Percentiles rank a stretch among this genome's conserved stretches.
Evolutionary conservation across 805 yeast species (phyloP).

Genomic region (Brettanomyces bruxellensis): DNA sequence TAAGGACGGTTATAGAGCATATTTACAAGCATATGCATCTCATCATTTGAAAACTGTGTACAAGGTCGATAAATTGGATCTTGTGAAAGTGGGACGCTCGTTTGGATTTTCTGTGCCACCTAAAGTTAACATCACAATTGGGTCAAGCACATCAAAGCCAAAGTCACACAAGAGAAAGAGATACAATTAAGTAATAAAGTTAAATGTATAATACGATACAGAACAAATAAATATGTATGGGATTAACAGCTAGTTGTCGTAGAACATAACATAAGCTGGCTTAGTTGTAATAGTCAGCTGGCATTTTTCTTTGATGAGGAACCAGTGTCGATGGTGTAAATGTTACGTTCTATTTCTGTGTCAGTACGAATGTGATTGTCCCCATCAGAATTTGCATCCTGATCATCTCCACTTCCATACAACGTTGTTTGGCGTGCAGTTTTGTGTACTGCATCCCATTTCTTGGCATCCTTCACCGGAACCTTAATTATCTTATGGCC

Average conservation of each 20-base stretch:
- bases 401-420: not conserved
- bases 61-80: slow-evolving; percentile 89
- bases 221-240: not conserved
- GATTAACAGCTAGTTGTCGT: not conserved
- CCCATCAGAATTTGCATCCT: too few relatives aligned
- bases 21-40: slow-evolving; percentile 94
- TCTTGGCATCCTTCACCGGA: slow-evolving; percentile 20
- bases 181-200: not conserved
- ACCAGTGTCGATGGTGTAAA: too few relatives aligned
- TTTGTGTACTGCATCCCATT: slow-evolving; percentile 23
- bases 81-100: slow-evolving; percentile 89
- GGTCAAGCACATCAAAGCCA: slow-evolving; percentile 52
- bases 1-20: slow-evolving; percentile 94
- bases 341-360: too few relatives aligned
- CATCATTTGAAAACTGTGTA: slow-evolving; percentile 95
- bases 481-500: slow-evolving; percentile 34
- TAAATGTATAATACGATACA: not conserved
- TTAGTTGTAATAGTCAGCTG: too few relatives aligned
- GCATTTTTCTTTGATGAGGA: too few relatives aligned
- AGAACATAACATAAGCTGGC: not conserved
- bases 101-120: slow-evolving; percentile 96
- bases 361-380: too few relatives aligned
- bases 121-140: slow-evolving; percentile 91
- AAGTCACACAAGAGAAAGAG: slow-evolving; percentile 7
- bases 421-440: not conserved